phyloP scores from a whole-genome alignment of 2,329 filamentous ascomycete species.

The Aspergillus udagawae region DNA sequence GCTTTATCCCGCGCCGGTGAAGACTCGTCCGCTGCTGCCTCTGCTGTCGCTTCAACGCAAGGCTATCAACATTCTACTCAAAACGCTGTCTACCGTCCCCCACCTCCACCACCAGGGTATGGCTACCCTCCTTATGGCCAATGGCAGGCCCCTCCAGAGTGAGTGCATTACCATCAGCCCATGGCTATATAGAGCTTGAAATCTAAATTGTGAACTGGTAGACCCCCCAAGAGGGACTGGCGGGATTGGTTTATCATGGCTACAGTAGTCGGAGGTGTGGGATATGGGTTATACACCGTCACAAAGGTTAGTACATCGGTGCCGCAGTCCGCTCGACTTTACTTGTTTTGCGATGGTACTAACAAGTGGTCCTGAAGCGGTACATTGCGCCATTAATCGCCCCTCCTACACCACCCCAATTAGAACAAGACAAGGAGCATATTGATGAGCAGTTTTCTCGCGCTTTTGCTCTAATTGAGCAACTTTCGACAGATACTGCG shows the following conservation, averaged over 20 bases:
- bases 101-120: slow-evolving; percentile 44
- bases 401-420: slow-evolving; percentile 86
- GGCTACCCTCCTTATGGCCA: slow-evolving; percentile 50
- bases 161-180: slow-evolving; percentile 20
- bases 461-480: slow-evolving; percentile 86
- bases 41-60: slow-evolving; percentile 46
- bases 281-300: slow-evolving; percentile 83
- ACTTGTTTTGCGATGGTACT: not conserved
- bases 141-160: slow-evolving; percentile 54
- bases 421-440: slow-evolving; percentile 88
- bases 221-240: slow-evolving; percentile 80
- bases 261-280: slow-evolving; percentile 82
- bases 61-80: slow-evolving; percentile 44
- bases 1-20: slow-evolving; percentile 73
- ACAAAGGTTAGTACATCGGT: slow-evolving; percentile 61
- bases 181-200: not conserved
- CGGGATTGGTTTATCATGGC: slow-evolving; percentile 99
- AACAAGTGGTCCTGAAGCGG: slow-evolving; percentile 52
- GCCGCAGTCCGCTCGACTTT: not conserved
- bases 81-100: slow-evolving; percentile 36
- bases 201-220: slow-evolving; percentile 14
- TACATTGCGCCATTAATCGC: slow-evolving; percentile 89
- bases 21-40: slow-evolving; percentile 45
- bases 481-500: slow-evolving; percentile 85
- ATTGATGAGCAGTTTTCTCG: slow-evolving; percentile 93